Percentiles rank a stretch among this genome's conserved stretches.
phyloP scores from a whole-genome alignment of 768 basidiomycete genomes.

The Tulasnella sp. region DNA sequence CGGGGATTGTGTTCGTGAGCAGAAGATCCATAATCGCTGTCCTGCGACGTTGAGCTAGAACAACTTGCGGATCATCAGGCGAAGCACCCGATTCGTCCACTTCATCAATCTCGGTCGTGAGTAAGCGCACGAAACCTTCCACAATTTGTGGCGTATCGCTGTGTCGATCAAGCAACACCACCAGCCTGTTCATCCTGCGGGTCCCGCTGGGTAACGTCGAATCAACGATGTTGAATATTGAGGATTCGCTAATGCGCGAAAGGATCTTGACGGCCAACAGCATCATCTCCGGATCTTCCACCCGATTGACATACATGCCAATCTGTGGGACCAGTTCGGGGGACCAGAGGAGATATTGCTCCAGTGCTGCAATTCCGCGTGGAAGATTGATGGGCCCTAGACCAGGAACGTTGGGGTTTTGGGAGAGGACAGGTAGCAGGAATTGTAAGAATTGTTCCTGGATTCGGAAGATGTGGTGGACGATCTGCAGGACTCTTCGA shows the following conservation, averaged over 20 bases:
- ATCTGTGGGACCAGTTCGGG: slow-evolving; percentile 67
- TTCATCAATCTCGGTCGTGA: slow-evolving; percentile 49
- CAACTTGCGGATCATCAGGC: slow-evolving; percentile 1
- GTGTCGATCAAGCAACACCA: slow-evolving; percentile 67
- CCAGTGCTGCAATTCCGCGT: slow-evolving; percentile 43
- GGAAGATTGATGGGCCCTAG: slow-evolving; percentile 24
- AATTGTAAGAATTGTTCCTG: slow-evolving; percentile 87
- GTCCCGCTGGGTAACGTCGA: slow-evolving; percentile 26
- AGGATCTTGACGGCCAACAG: slow-evolving; percentile 72
- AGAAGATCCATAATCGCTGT: slow-evolving; percentile 71
- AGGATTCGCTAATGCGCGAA: slow-evolving; percentile 48
- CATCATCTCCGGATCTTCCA: slow-evolving; percentile 52
- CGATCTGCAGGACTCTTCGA: slow-evolving; percentile 66
- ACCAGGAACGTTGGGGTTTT: slow-evolving; percentile 38
- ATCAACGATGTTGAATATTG: slow-evolving; percentile 36
- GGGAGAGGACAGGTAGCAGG: slow-evolving; percentile 61
- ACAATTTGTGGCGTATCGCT: slow-evolving; percentile 76
- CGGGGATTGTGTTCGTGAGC: slow-evolving; percentile 56
- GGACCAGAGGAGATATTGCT: slow-evolving; percentile 59
- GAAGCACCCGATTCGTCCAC: slow-evolving; percentile 30
- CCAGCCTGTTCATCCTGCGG: slow-evolving; percentile 46
- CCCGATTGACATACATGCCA: slow-evolving; percentile 62
- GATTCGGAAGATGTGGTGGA: slow-evolving; percentile 67
- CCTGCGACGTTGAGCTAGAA: slow-evolving; percentile 50
- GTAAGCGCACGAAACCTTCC: slow-evolving; percentile 56